Evolutionary conservation across 306 rosid species (phyloP).

Genomic region (Betula pendula): DNA sequence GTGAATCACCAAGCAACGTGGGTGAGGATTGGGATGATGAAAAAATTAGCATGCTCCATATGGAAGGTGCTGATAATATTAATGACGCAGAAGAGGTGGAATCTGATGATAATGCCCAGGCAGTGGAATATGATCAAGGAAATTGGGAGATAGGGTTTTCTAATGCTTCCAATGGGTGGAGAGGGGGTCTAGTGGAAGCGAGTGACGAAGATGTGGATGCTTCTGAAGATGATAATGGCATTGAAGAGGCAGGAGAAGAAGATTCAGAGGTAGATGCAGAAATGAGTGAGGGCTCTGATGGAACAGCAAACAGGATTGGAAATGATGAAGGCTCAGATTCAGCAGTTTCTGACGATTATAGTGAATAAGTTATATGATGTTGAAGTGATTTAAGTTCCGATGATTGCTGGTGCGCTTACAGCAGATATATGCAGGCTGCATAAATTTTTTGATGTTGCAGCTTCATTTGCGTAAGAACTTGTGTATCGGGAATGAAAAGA

Average conservation of each 20-base stretch:
- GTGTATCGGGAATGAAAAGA: neutral
- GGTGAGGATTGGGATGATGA: conserved; percentile 81
- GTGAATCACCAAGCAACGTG: conserved; percentile 60
- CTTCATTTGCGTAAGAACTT: conserved; percentile 33
- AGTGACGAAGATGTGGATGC: conserved; percentile 84
- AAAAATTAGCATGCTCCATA: conserved; percentile 41
- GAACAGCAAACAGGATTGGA: conserved; percentile 43
- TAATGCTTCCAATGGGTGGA: conserved; percentile 66
- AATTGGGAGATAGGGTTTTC: conserved; percentile 80
- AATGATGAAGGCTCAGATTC: conserved; percentile 69
- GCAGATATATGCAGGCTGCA: conserved; percentile 36
- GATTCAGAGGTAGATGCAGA: conserved; percentile 68
- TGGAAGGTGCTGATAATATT: conserved; percentile 52
- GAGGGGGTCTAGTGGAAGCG: conserved; percentile 43
- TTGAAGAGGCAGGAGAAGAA: conserved; percentile 65
- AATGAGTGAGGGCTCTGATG: conserved; percentile 75
- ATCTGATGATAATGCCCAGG: conserved; percentile 79
- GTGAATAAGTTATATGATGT: conserved; percentile 48
- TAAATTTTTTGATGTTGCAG: conserved; percentile 51
- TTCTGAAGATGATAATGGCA: conserved; percentile 71
- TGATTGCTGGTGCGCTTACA: conserved; percentile 28
- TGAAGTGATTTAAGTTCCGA: conserved; percentile 20
- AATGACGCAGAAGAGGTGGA: conserved; percentile 68
- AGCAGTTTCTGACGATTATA: conserved; percentile 73
- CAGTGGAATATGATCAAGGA: conserved; percentile 74